Conservation (phyloP, 2,329 filamentous ascomycete genomes). For the Xylariaceae sp. region DNA sequence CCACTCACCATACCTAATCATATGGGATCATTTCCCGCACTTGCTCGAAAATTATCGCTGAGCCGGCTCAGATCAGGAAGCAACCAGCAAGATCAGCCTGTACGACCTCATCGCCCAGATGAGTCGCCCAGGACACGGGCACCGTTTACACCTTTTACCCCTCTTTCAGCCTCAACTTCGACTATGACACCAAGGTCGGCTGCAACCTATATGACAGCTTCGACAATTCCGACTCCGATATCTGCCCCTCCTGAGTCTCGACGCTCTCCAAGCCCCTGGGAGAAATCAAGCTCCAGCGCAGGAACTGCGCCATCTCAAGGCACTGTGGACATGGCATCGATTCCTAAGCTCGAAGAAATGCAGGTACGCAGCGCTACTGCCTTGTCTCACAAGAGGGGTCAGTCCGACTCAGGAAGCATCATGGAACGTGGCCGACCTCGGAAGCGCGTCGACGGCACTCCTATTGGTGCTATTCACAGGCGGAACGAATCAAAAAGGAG, state of each 20-base stretch:
- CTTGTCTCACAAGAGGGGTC: constrained; percentile 54
- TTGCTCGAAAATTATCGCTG: constrained; percentile 49
- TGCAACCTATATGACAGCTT: constrained; percentile 49
- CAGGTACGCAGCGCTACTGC: constrained; percentile 27
- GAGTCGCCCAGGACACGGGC: constrained; percentile 54
- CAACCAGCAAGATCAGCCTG: constrained; percentile 48
- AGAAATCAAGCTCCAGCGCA: constrained; percentile 39
- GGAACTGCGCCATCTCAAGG: constrained; percentile 37
- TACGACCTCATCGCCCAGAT: constrained; percentile 51
- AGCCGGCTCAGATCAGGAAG: constrained; percentile 54
- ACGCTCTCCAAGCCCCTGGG: constrained; percentile 53
- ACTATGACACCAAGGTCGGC: constrained; percentile 53
- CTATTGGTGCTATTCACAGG: constrained; percentile 45
- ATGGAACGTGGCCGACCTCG: constrained; percentile 68
- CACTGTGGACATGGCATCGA: constrained; percentile 35
- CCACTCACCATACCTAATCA: constrained; percentile 62
- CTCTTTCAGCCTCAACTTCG: constrained; percentile 50
- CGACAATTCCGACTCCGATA: constrained; percentile 54
- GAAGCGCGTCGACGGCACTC: constrained; percentile 55
- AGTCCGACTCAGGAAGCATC: constrained; percentile 63
- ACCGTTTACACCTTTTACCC: constrained; percentile 48
- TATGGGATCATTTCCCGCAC: constrained; percentile 38
- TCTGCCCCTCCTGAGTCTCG: constrained; percentile 55
- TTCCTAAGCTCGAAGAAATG: constrained; percentile 43
- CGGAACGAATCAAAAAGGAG: constrained; percentile 51